These are phyloP conservation scores for Stylosanthes scabra DNA, from an alignment of 331 rosid genomes.

Conservation along the genomic window DNA sequence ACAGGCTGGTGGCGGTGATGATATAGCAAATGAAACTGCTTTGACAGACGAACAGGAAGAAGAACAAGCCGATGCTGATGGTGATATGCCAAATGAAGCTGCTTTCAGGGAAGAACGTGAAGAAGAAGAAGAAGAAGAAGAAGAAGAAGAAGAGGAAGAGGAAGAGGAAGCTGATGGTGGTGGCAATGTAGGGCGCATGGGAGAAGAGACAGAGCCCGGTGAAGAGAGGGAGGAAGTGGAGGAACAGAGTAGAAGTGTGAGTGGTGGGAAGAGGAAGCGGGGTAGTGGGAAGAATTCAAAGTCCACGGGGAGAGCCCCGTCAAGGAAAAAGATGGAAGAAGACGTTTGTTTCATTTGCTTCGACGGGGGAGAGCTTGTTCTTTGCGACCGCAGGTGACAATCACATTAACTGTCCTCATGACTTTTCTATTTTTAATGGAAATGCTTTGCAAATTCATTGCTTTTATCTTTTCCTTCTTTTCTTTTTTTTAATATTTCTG, in stretches of 20 bases:
- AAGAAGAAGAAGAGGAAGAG: constrained; percentile 27
- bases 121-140: constrained; percentile 1
- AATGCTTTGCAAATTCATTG: neutral
- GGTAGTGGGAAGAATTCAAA: constrained; percentile 48
- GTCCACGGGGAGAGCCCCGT: constrained; percentile 51
- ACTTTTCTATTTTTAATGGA: neutral
- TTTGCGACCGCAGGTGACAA: constrained; percentile 88
- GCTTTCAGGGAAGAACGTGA: neutral
- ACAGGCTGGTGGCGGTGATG: neutral
- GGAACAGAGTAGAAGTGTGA: constrained; percentile 49
- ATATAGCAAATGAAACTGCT: neutral
- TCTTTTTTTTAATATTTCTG: neutral
- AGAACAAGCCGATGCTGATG: neutral
- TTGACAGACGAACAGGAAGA: constrained; percentile 3
- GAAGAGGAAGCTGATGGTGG: neutral
- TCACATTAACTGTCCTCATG: constrained; percentile 3
- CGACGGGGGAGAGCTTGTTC: constrained; percentile 98
- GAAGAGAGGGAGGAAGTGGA: constrained; percentile 66
- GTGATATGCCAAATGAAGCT: neutral
- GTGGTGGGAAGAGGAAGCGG: constrained; percentile 59
- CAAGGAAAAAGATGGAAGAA: constrained; percentile 82
- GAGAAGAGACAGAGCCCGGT: constrained; percentile 56
- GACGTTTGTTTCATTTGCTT: constrained; percentile 99
- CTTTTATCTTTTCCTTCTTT: neutral
- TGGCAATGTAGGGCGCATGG: constrained; percentile 13